Evolutionary conservation across 2,329 filamentous ascomycete genomes (phyloP).

Genomic region (Ilyonectria sp.): DNA sequence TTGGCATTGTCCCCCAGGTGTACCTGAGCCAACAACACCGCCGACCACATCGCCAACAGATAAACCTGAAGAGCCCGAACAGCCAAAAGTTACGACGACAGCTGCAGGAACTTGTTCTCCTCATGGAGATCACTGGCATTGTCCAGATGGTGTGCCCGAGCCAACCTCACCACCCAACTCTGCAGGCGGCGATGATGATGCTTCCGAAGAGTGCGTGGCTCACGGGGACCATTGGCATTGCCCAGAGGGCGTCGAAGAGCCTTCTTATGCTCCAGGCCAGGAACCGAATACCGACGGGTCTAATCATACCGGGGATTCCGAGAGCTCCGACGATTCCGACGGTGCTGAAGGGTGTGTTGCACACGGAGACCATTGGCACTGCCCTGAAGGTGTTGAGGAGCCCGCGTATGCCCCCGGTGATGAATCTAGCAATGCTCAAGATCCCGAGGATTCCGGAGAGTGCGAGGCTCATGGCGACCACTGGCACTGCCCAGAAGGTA

Average conservation of each 20-base stretch:
- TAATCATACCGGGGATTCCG: not conserved
- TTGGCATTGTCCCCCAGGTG: constrained; percentile 1
- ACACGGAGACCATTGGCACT: constrained; percentile 24
- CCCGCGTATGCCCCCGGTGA: constrained; percentile 15
- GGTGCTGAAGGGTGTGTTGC: not conserved
- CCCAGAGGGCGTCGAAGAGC: constrained; percentile 32
- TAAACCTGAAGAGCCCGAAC: not conserved
- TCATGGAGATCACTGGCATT: constrained; percentile 28
- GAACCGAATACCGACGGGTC: not conserved
- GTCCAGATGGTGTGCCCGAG: not conserved
- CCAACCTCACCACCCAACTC: not conserved
- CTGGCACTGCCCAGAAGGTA: constrained; percentile 39
- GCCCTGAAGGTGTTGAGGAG: constrained; percentile 34
- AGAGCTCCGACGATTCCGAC: not conserved
- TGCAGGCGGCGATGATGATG: not conserved
- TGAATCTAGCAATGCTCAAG: not conserved
- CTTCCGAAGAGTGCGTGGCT: not conserved
- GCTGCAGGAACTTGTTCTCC: constrained; percentile 16
- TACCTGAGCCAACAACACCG: not conserved
- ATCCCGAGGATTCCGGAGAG: not conserved
- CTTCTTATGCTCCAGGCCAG: constrained; percentile 17
- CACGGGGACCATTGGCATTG: constrained; percentile 27
- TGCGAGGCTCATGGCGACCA: constrained; percentile 32
- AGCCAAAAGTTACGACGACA: not conserved
- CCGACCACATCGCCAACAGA: not conserved